Conservation (phyloP, 257 asterid genomes). For the Lantana camara region DNA sequence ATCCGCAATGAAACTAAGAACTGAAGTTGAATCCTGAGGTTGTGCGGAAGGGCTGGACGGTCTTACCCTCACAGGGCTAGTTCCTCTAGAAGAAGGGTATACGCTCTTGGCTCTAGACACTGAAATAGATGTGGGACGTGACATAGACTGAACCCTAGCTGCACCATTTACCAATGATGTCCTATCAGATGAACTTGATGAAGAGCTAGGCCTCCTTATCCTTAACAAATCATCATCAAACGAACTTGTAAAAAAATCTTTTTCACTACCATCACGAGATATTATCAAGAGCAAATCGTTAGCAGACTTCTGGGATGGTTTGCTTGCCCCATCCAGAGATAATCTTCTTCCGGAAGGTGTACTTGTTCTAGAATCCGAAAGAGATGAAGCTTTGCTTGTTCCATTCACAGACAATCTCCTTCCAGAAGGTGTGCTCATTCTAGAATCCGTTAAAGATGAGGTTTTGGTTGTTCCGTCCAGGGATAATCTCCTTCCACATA, state of each 20-base stretch:
- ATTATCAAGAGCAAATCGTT: constrained; percentile 47
- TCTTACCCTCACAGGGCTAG: constrained; percentile 72
- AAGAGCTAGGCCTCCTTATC: constrained; percentile 41
- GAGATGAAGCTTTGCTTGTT: too few relatives aligned
- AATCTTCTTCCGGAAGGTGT: too few relatives aligned
- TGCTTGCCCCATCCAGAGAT: too few relatives aligned
- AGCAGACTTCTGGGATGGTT: constrained; percentile 52
- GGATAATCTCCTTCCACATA: too few relatives aligned
- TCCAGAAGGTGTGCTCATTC: too few relatives aligned
- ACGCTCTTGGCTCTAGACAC: constrained; percentile 44
- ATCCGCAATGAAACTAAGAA: constrained; percentile 78
- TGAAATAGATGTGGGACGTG: constrained; percentile 70
- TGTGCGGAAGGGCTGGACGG: constrained; percentile 82
- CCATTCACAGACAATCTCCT: too few relatives aligned
- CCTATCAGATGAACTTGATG: constrained; percentile 47
- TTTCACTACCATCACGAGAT: constrained; percentile 40
- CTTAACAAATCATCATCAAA: constrained; percentile 51
- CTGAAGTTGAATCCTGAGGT: constrained; percentile 67
- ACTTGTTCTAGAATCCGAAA: too few relatives aligned
- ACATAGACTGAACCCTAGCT: constrained; percentile 48
- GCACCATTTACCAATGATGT: constrained; percentile 36
- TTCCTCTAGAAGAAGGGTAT: constrained; percentile 59
- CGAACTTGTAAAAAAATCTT: constrained; percentile 28
- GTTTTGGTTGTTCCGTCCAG: too few relatives aligned
- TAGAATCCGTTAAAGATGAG: too few relatives aligned